These are phyloP conservation scores for Macadamia integrifolia DNA, from an alignment of 164 flowering plant species.

Conservation along the genomic window DNA sequence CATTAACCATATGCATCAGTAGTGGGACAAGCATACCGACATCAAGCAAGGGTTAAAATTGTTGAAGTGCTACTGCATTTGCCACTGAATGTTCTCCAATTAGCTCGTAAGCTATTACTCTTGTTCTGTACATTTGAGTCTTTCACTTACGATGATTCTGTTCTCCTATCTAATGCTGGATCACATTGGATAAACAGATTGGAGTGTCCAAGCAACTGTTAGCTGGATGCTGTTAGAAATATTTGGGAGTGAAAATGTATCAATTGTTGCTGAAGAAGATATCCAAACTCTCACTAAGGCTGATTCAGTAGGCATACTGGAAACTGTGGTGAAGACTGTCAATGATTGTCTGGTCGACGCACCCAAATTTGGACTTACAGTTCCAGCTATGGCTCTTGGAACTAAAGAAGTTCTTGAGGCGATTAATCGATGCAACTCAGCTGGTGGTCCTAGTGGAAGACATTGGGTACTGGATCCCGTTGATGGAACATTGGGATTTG, in stretches of 20 bases:
- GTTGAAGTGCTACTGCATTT: too few relatives aligned
- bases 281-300: constrained; percentile 44
- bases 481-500: constrained; percentile 86
- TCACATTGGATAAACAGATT: constrained; percentile 42
- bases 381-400: constrained; percentile 36
- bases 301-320: constrained; percentile 35
- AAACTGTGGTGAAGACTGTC: constrained; percentile 55
- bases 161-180: neutral
- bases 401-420: constrained; percentile 59
- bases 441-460: constrained; percentile 57
- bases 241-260: constrained; percentile 52
- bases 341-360: constrained; percentile 65
- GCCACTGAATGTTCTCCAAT: neutral
- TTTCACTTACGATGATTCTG: too few relatives aligned
- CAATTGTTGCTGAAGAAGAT: constrained; percentile 89
- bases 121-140: neutral
- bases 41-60: too few relatives aligned
- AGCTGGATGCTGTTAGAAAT: constrained; percentile 68
- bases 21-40: too few relatives aligned
- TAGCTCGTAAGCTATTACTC: neutral
- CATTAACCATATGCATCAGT: too few relatives aligned
- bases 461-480: constrained; percentile 92
- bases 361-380: constrained; percentile 48
- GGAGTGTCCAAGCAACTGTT: constrained; percentile 86
- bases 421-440: constrained; percentile 69